A percentile compares a stretch with the other conserved stretches of the same genome.
Evolutionary conservation across 495 filamentous ascomycete species (phyloP).

Genomic region (Bombardia bombarda): DNA sequence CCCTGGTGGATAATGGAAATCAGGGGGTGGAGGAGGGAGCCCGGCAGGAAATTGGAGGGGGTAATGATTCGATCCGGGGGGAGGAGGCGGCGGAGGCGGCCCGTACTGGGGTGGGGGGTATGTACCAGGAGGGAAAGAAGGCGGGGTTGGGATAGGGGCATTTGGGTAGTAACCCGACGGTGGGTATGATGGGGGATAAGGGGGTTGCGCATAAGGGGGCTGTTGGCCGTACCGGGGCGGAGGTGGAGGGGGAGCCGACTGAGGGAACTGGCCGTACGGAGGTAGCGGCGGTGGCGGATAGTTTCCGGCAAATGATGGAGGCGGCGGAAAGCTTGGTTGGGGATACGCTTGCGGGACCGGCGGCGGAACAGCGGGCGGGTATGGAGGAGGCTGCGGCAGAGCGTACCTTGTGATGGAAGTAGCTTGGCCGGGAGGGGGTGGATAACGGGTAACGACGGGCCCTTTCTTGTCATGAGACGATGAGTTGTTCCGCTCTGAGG

Average conservation of each 20-base stretch:
- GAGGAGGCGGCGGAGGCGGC: constrained; percentile 16
- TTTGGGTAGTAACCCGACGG: constrained; percentile 22
- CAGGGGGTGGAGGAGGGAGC: constrained; percentile 14
- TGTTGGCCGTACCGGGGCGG: constrained; percentile 4
- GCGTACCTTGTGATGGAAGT: constrained; percentile 15
- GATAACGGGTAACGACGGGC: constrained; percentile 35
- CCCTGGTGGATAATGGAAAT: constrained; percentile 19
- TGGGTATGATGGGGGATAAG: constrained; percentile 5
- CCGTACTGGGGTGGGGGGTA: constrained; percentile 19
- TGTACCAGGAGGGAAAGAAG: constrained; percentile 9
- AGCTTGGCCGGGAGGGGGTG: constrained; percentile 22
- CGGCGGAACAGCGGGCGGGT: constrained; percentile 19
- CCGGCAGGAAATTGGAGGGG: constrained; percentile 15
- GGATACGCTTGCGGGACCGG: constrained; percentile 17
- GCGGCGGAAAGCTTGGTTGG: constrained; percentile 11
- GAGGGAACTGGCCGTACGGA: constrained; percentile 6
- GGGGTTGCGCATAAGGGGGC: not conserved
- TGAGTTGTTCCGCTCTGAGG: constrained; percentile 20
- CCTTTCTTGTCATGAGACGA: constrained; percentile 27
- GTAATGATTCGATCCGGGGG: constrained; percentile 20
- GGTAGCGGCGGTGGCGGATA: constrained; percentile 15
- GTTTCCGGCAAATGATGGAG: constrained; percentile 3
- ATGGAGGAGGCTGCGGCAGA: constrained; percentile 21
- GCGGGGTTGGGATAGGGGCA: constrained; percentile 11
- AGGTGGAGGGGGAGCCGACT: constrained; percentile 6